Evolutionary conservation across 768 basidiomycete genomes (phyloP), one percentile per base, ranked within the genome.

Genomic region (Neoboletus magnificus): DNA sequence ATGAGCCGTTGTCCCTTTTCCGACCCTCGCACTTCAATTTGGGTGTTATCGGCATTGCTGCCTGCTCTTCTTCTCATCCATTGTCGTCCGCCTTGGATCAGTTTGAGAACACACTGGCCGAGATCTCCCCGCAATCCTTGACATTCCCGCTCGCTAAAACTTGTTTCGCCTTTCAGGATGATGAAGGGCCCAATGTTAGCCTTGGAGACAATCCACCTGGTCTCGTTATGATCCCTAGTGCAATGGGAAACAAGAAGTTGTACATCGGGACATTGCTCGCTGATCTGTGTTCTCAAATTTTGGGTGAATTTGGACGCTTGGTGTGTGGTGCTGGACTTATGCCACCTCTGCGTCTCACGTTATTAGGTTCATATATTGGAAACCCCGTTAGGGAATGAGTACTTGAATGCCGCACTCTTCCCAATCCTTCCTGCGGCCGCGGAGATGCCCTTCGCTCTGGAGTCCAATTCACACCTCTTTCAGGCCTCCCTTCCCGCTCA

Each of bases 201-300:
- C 74, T 82, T 33, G 79, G 79, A 9, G 82, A 83, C 49, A 77
- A 74, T 49, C 74, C 83, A 15, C 77, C 82, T 27, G 87, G 87
- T 18, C 68, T 94, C 36, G 82, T 90, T 20, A 78, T 91, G 27
- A 89, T 97, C 47, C 94, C 93, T 4, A 83, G 80, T 58, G 81
- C 85, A 62, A 91, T 93, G 83, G 89, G 89, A 7, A 93, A 95
- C 64, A 91, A 93, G 69, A 88, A 84, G 62, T 71, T 92, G 30
- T 94, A 95, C 68, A 79, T 98, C 51, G 91, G 91, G 30, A 93
- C 93, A 18, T 74, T 98, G 40, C 73, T 99, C 52, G 93, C 92
- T 18, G 93, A 93, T 66, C 72, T 97, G 20, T 94, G 92, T 61
- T 93, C 93, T 33, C 85, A 88, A 58, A 82, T 98, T 47, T 76